These are phyloP conservation scores for Omphalea diandra DNA, from an alignment of 441 rosid genomes.

Conservation along the genomic window DNA sequence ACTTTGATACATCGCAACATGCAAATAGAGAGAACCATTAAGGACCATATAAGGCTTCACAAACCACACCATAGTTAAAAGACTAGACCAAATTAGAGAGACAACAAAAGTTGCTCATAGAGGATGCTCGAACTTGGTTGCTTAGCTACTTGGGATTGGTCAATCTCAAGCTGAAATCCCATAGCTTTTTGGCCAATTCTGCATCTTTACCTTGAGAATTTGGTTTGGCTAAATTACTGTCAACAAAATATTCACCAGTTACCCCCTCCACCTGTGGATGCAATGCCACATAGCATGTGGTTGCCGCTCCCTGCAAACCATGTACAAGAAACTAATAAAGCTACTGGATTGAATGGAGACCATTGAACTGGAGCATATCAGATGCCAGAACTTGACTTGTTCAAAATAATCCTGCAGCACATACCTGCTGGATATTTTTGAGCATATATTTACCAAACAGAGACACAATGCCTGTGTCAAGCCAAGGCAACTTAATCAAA, in stretches of 20 bases:
- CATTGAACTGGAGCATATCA: too few species aligned
- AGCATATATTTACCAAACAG: background rate
- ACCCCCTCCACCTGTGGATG: constrained; percentile 5
- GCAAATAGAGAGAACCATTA: background rate
- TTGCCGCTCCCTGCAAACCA: constrained; percentile 3
- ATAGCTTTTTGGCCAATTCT: background rate
- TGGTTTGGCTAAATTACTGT: background rate
- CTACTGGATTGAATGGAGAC: background rate
- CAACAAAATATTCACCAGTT: constrained; percentile 1
- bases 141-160: background rate
- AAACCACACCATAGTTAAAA: too few species aligned
- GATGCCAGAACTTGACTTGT: too few species aligned
- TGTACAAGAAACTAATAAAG: background rate
- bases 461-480: background rate
- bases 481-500: background rate
- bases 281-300: constrained; percentile 8
- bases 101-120: background rate
- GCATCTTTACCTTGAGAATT: constrained; percentile 4
- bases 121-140: background rate
- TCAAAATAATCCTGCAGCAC: background rate
- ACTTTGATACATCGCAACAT: background rate
- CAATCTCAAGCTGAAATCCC: constrained; percentile 9
- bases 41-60: background rate
- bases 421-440: constrained; percentile 1
- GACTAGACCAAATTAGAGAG: too few species aligned